These are phyloP conservation scores for Stephanodiscus triporus DNA, from an alignment of 108 stramenopile genomes.

Conservation along the genomic window DNA sequence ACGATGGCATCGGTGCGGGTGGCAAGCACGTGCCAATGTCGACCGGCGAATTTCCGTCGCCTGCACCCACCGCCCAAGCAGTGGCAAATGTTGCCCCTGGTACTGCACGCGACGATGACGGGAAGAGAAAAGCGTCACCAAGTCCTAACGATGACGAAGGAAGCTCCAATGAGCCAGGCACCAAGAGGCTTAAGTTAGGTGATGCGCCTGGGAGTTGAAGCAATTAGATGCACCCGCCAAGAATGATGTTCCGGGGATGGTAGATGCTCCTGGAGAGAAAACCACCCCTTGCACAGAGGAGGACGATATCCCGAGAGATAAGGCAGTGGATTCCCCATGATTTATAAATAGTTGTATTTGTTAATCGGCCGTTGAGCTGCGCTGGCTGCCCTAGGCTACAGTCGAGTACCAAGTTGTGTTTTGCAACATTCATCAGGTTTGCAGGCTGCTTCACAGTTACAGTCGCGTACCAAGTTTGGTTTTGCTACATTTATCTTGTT, in stretches of 20 bases:
- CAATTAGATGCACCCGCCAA: constrained; percentile 1
- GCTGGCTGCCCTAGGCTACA: too few relatives aligned
- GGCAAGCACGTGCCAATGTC: constrained; percentile 49
- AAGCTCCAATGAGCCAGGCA: background rate
- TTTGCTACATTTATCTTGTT: too few relatives aligned
- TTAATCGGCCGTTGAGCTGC: too few relatives aligned
- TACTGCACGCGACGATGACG: constrained; percentile 7
- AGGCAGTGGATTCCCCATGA: background rate
- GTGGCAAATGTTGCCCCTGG: constrained; percentile 10
- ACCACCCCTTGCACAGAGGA: background rate
- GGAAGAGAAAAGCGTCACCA: constrained; percentile 23
- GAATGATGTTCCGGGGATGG: background rate
- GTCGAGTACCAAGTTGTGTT: too few relatives aligned
- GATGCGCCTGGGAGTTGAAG: constrained; percentile 2
- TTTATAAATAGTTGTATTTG: too few relatives aligned
- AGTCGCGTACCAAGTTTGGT: too few relatives aligned
- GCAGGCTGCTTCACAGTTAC: too few relatives aligned
- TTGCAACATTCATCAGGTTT: too few relatives aligned
- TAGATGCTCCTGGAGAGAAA: constrained; percentile 11
- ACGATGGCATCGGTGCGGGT: constrained; percentile 73
- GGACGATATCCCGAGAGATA: background rate
- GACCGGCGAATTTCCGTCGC: constrained; percentile 28
- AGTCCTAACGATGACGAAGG: constrained; percentile 13
- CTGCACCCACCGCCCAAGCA: background rate
- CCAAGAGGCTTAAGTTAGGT: background rate